phyloP scores from a whole-genome alignment of 352 stramenopile genomes.

The Globisporangium okanoganense region DNA sequence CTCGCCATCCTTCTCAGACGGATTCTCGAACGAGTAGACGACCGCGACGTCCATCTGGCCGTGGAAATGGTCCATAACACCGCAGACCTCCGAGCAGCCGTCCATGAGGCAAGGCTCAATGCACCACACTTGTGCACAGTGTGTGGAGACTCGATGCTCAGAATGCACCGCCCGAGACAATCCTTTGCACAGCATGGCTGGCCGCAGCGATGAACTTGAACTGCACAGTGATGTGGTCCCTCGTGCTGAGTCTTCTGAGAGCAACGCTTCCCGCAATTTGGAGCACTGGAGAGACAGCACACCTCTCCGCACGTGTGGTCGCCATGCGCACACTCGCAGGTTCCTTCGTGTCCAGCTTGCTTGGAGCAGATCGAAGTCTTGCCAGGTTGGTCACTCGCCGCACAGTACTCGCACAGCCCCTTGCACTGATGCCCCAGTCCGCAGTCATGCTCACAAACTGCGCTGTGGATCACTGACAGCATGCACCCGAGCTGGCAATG shows the following conservation, averaged over 20 bases:
- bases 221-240: conserved; percentile 43
- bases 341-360: conserved; percentile 55
- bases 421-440: conserved; percentile 42
- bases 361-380: conserved; percentile 37
- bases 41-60: conserved; percentile 36
- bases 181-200: conserved; percentile 34
- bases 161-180: conserved; percentile 41
- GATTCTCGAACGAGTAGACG: conserved; percentile 43
- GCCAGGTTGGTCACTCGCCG: neutral
- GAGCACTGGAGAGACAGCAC: conserved; percentile 32
- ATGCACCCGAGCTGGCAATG: conserved; percentile 61
- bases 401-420: conserved; percentile 49
- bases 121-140: neutral
- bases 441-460: conserved; percentile 42
- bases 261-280: conserved; percentile 53
- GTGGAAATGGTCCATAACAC: conserved; percentile 61
- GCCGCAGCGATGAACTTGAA: conserved; percentile 51
- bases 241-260: conserved; percentile 36
- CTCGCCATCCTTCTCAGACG: conserved; percentile 21
- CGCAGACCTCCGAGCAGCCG: conserved; percentile 50
- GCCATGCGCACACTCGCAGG: conserved; percentile 52
- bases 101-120: conserved; percentile 50
- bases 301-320: conserved; percentile 55
- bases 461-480: conserved; percentile 36
- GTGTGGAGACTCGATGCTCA: conserved; percentile 32